Base-by-base conservation (phyloP, 208 protist species). In the Leishmania guyanensis region DNA sequence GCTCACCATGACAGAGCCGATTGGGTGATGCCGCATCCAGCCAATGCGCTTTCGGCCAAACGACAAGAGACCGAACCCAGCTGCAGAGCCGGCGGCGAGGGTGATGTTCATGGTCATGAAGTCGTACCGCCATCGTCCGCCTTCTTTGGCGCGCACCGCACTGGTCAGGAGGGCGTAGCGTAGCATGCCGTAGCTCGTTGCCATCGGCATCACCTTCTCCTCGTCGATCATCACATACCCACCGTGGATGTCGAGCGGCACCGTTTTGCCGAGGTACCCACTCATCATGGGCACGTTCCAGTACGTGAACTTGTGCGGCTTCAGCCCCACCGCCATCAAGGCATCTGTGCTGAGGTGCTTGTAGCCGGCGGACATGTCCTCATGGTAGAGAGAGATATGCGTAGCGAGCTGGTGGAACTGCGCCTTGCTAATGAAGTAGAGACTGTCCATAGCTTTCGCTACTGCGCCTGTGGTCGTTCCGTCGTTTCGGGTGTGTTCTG, bases 331-430 rank as follows among this genome's bases (percentile, higher is more conserved):
- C 50, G 79, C 80, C 48, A 48, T 77, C 58, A 93, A 75, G 68
- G 80, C 84, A 29, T 92, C 83, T 64, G 86, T 86, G 65, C 78
- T 90, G n/a, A 96, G 80, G 9, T 70, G 60, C 51, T 84, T 79
- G 81, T 92, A 94, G 58, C 82, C 87, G 5, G 78, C 83, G n/a
- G 87, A 89, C 78, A 86, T 86, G 53, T 95, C 91, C 86, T 95
- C 90, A 82, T 90, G 93, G 78, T 94, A 94, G 60, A 94, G 84
- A 16, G 91, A 86, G 75, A 96, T 88, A 79, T 96, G 93, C 39
- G 93, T 96, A 36, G 87, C 91, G 48, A 93, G 86, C 84, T 96
- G 91, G 74, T 94, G 90, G 74, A 96, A 96, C 86, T 96, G 93
- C 48, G 90, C 88, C 82, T 88, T 89, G 43, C 88, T 86, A 58